These are phyloP conservation scores for Trametes sp. DNA, from an alignment of 1,284 basidiomycete genomes.

Conservation along the genomic window DNA sequence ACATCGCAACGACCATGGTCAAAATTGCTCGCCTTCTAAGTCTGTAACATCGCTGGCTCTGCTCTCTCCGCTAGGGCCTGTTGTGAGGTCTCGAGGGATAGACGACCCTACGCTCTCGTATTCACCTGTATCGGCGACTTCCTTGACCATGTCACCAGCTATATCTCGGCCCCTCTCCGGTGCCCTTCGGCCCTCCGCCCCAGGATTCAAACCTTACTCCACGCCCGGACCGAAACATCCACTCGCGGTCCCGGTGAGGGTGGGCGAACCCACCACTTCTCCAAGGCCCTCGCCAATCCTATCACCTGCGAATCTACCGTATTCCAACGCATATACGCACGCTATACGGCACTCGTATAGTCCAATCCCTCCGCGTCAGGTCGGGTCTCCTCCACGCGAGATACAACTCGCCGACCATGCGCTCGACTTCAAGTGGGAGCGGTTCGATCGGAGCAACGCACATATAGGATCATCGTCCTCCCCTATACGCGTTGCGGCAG, in stretches of 20 bases:
- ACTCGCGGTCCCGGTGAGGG: no score
- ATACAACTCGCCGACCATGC: constrained; percentile 13
- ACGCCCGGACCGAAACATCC: constrained; percentile 1
- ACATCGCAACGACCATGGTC: no score
- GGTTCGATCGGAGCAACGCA: constrained; percentile 49
- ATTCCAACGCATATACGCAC: background rate
- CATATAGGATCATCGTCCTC: constrained; percentile 6
- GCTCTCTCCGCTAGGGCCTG: background rate
- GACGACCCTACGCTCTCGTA: background rate
- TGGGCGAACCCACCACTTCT: background rate
- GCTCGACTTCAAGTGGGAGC: constrained; percentile 65
- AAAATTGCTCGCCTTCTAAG: background rate
- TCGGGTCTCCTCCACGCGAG: constrained; percentile 31
- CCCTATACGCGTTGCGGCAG: background rate
- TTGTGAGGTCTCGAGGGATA: background rate
- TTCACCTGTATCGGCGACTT: background rate
- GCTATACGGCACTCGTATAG: background rate
- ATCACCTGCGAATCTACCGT: background rate
- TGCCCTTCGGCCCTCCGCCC: no score
- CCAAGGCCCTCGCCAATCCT: background rate
- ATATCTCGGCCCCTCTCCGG: background rate
- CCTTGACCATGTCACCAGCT: background rate
- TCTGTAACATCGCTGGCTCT: background rate
- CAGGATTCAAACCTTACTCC: background rate
- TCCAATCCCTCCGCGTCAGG: background rate